phyloP scores from a whole-genome alignment of 768 basidiomycete genomes.

The Coprinopsis strossmayeri region DNA sequence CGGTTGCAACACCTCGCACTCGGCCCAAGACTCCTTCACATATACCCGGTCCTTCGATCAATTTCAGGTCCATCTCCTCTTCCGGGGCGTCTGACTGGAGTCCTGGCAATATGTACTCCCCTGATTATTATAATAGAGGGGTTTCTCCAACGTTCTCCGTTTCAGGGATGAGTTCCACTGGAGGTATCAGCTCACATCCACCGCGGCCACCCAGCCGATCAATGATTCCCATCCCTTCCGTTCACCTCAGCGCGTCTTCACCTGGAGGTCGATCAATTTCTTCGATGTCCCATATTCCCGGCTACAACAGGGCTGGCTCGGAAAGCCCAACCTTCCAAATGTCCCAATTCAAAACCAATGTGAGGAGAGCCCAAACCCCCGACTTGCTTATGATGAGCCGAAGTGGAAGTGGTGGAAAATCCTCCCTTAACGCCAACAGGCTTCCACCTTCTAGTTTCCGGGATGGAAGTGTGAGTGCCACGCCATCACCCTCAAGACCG shows the following conservation, averaged over 20 bases:
- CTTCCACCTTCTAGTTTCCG: slow-evolving; percentile 74
- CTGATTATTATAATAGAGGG: slow-evolving; percentile 42
- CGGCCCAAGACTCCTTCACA: slow-evolving; percentile 76
- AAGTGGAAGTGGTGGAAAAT: slow-evolving; percentile 33
- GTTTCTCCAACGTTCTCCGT: slow-evolving; percentile 56
- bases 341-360: slow-evolving; percentile 6
- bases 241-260: slow-evolving; percentile 64
- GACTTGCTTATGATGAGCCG: slow-evolving; percentile 31
- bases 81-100: slow-evolving; percentile 4
- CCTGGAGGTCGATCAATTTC: slow-evolving; percentile 46
- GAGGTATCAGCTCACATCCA: slow-evolving; percentile 40
- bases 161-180: slow-evolving; percentile 37
- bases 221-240: slow-evolving; percentile 73
- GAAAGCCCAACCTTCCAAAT: slow-evolving; percentile 13
- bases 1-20: slow-evolving; percentile 47
- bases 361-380: slow-evolving; percentile 53
- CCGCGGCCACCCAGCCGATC: slow-evolving; percentile 78
- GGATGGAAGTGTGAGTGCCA: slow-evolving; percentile 32
- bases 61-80: slow-evolving; percentile 33
- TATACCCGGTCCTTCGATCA: slow-evolving; percentile 60
- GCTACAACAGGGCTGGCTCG: slow-evolving; percentile 6
- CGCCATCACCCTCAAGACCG: slow-evolving; percentile 48
- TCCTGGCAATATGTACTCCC: slow-evolving; percentile 10
- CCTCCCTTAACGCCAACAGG: no score
- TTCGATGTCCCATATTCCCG: slow-evolving; percentile 57